phyloP scores from a whole-genome alignment of 2,329 filamentous ascomycete genomes.

The Sclerotinia sclerotiorum region DNA sequence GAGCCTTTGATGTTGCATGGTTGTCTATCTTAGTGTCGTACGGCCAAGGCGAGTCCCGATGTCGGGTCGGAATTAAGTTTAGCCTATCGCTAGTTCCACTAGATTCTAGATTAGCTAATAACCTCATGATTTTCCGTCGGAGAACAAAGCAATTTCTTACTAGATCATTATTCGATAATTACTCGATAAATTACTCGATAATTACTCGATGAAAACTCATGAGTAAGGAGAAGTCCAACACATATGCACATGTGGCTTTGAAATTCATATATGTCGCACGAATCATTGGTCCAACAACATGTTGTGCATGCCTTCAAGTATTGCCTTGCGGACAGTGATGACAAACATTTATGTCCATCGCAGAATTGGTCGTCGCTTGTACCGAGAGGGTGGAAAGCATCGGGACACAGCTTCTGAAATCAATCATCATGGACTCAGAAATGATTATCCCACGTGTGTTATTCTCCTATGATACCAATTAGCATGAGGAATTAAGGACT shows the following conservation, averaged over 20 bases:
- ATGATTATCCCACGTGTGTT: not conserved
- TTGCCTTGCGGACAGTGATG: not conserved
- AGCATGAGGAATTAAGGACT: not conserved
- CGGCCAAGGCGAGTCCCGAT: conserved; percentile 12
- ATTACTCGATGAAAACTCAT: conserved; percentile 12
- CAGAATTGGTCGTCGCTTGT: not conserved
- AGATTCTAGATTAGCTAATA: not conserved
- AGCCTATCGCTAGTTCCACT: not conserved
- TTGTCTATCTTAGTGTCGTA: not conserved
- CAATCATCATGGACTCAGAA: not conserved
- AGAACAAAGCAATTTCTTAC: not conserved
- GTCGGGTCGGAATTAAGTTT: conserved; percentile 16
- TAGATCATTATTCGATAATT: conserved; percentile 12
- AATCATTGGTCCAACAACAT: not conserved
- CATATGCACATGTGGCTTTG: not conserved
- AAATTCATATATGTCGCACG: not conserved
- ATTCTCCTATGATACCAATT: not conserved
- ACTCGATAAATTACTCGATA: not conserved
- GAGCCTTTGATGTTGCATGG: not conserved
- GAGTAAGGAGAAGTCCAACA: not conserved
- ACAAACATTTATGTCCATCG: not conserved
- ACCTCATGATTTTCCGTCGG: not conserved
- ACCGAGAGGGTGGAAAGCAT: not conserved
- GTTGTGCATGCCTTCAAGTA: not conserved
- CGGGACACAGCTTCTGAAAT: not conserved